A percentile compares a stretch with the other conserved stretches of the same genome.
These are phyloP conservation scores for Aspergillus sp. DNA, from an alignment of 2,329 filamentous ascomycete genomes.

Conservation along the genomic window DNA sequence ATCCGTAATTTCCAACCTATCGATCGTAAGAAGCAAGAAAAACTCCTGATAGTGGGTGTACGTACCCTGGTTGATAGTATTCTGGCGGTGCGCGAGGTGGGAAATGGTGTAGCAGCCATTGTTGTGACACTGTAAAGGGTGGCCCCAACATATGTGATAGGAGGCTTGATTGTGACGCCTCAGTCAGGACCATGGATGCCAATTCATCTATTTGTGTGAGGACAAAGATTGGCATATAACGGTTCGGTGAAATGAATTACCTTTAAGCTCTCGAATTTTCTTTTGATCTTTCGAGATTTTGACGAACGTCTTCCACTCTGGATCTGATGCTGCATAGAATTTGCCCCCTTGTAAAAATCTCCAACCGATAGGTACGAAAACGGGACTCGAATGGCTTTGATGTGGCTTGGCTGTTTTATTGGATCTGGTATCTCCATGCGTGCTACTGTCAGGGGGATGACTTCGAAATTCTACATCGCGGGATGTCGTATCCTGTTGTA, in stretches of 20 bases:
- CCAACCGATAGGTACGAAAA: conserved; percentile 64
- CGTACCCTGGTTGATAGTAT: conserved; percentile 62
- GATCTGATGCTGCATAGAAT: conserved; percentile 46
- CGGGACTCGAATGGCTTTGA: conserved; percentile 44
- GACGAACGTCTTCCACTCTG: conserved; percentile 64
- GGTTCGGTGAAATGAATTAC: conserved; percentile 21
- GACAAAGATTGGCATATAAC: neutral
- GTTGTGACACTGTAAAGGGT: conserved; percentile 50
- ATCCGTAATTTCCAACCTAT: conserved; percentile 30
- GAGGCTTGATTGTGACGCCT: conserved; percentile 46
- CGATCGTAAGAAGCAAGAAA: conserved; percentile 9
- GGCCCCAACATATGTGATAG: conserved; percentile 50
- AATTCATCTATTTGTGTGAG: conserved; percentile 45
- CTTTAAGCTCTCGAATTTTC: conserved; percentile 49
- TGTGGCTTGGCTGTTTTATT: neutral
- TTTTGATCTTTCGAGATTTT: conserved; percentile 57
- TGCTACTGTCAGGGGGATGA: neutral
- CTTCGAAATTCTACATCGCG: conserved; percentile 7
- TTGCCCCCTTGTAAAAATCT: conserved; percentile 35
- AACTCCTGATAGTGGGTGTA: conserved; percentile 3
- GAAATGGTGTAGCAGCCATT: conserved; percentile 64
- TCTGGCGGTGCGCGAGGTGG: conserved; percentile 60
- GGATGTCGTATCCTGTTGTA: conserved; percentile 28
- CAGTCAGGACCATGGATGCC: conserved; percentile 42
- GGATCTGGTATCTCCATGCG: neutral